phyloP scores from a whole-genome alignment of 139 green algal species.

The Coccomyxa sp. region DNA sequence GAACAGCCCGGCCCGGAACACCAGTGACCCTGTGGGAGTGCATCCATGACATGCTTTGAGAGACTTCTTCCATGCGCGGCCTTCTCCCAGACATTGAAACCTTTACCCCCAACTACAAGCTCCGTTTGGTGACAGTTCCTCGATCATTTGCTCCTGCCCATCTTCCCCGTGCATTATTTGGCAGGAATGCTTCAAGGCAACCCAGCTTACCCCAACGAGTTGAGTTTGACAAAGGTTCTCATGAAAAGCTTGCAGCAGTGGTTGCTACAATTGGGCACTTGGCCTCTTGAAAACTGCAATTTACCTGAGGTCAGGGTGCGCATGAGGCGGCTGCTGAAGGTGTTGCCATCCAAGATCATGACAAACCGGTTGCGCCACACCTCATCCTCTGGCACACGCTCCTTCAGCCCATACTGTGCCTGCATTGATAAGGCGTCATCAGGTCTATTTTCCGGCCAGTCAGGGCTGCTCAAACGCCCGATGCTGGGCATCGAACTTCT shows the following conservation, averaged over 20 bases:
- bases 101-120: no score
- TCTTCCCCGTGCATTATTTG: no score
- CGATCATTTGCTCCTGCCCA: no score
- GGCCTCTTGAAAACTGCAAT: not conserved
- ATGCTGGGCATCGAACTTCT: not conserved
- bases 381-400: not conserved
- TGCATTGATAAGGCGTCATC: not conserved
- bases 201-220: no score
- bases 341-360: conserved; percentile 10
- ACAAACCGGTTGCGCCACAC: not conserved
- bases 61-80: no score
- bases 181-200: no score
- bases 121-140: no score
- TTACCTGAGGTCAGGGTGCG: not conserved
- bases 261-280: not conserved
- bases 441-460: not conserved
- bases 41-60: not conserved
- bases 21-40: not conserved
- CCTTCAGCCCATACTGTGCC: not conserved
- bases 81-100: no score
- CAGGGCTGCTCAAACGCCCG: not conserved
- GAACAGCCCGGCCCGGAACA: conserved; percentile 6
- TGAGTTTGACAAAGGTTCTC: no score
- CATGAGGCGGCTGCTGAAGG: conserved; percentile 6
- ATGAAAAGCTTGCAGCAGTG: not conserved